Conservation (phyloP, 1,284 basidiomycete species). For the Pseudozyma pruni region DNA sequence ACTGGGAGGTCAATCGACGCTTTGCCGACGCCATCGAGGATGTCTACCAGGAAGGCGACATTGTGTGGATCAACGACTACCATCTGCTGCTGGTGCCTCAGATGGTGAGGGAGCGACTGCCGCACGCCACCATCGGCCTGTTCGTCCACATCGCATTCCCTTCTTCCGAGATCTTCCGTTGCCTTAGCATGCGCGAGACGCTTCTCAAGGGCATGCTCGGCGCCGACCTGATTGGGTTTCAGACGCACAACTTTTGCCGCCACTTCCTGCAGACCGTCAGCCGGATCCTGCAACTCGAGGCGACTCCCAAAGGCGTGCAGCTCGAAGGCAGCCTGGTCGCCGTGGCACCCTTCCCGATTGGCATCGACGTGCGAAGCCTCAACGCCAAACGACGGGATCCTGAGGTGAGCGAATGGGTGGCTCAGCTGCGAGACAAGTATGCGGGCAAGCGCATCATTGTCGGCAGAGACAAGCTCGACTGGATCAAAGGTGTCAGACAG, state of each 20-base stretch:
- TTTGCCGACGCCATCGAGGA: conserved; percentile 82
- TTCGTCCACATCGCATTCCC: conserved; percentile 91
- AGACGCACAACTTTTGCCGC: conserved; percentile 76
- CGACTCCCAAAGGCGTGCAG: conserved; percentile 84
- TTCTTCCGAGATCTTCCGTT: conserved; percentile 86
- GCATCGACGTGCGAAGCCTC: conserved; percentile 81
- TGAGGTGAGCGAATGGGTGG: conserved; percentile 84
- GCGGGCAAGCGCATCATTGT: conserved; percentile 85
- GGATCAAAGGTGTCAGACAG: conserved; percentile 83
- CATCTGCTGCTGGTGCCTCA: conserved; percentile 84
- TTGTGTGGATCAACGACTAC: conserved; percentile 73
- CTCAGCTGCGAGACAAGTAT: conserved; percentile 80
- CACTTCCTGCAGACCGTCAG: conserved; percentile 77
- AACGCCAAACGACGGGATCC: conserved; percentile 78
- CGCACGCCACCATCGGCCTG: conserved; percentile 81
- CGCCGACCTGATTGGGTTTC: conserved; percentile 80
- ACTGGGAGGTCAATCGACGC: conserved; percentile 81
- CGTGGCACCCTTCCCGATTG: conserved; percentile 87
- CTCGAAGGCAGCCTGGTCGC: conserved; percentile 75
- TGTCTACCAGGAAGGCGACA: conserved; percentile 81
- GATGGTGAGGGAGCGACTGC: conserved; percentile 76
- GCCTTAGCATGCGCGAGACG: conserved; percentile 73
- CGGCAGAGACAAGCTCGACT: conserved; percentile 86
- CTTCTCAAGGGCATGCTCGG: conserved; percentile 80
- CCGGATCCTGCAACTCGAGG: conserved; percentile 81